Evolutionary conservation across 2,329 filamentous ascomycete species (phyloP).

Genomic region (Talaromyces funiculosus): DNA sequence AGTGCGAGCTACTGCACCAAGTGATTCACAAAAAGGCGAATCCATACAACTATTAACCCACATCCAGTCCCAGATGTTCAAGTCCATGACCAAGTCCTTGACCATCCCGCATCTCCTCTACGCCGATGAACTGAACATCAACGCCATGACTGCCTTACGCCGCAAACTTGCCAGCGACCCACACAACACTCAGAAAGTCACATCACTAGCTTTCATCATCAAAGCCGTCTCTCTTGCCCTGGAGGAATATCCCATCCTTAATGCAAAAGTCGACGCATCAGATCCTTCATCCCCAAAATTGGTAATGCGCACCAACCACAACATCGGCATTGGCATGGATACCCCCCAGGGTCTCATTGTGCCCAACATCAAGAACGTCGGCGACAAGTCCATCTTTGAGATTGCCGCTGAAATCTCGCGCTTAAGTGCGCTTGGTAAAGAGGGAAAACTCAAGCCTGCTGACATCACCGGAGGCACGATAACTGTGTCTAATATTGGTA

Average conservation of each 20-base stretch:
- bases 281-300: slow-evolving; percentile 58
- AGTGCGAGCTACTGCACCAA: slow-evolving; percentile 27
- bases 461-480: slow-evolving; percentile 87
- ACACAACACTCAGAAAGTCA: slow-evolving; percentile 59
- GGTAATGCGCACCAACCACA: slow-evolving; percentile 75
- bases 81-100: slow-evolving; percentile 88
- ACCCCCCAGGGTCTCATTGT: slow-evolving; percentile 83
- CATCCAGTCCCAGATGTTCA: slow-evolving; percentile 92
- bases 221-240: slow-evolving; percentile 89
- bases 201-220: slow-evolving; percentile 89
- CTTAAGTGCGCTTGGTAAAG: slow-evolving; percentile 65
- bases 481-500: slow-evolving; percentile 94
- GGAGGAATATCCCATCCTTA: slow-evolving; percentile 76
- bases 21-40: slow-evolving; percentile 56
- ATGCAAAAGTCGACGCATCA: slow-evolving; percentile 68
- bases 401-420: slow-evolving; percentile 71
- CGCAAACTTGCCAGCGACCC: slow-evolving; percentile 63
- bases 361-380: slow-evolving; percentile 83
- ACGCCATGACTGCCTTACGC: slow-evolving; percentile 66
- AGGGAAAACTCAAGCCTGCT: slow-evolving; percentile 66
- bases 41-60: slow-evolving; percentile 64
- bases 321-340: slow-evolving; percentile 95
- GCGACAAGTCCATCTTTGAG: slow-evolving; percentile 65
- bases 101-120: slow-evolving; percentile 94
- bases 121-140: slow-evolving; percentile 81